A percentile compares a stretch with the other conserved stretches of the same genome.
Evolutionary conservation across 352 stramenopile species (phyloP).

Genomic region (Blastocystis sp.): DNA sequence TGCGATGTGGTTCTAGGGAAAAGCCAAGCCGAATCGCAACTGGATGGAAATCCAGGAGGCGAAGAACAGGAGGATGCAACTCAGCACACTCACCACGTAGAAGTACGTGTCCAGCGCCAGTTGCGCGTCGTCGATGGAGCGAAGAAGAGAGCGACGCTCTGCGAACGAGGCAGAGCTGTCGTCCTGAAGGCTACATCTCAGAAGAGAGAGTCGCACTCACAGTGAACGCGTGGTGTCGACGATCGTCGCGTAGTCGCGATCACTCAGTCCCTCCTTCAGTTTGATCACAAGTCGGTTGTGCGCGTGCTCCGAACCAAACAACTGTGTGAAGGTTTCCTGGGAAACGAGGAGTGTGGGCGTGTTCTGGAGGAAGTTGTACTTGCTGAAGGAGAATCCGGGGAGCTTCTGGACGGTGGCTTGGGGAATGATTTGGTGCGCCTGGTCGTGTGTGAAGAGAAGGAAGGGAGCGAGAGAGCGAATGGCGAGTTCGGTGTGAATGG

Average conservation of each 20-base stretch:
- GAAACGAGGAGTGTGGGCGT: slow-evolving; percentile 15
- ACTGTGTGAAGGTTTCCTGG: background rate
- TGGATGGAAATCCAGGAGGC: slow-evolving; percentile 53
- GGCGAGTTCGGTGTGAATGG: slow-evolving; percentile 17
- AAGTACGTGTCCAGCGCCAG: slow-evolving; percentile 60
- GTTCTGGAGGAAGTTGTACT: slow-evolving; percentile 61
- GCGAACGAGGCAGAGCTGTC: background rate
- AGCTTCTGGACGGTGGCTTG: slow-evolving; percentile 18
- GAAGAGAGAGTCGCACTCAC: background rate
- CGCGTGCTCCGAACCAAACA: background rate
- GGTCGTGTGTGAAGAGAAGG: background rate
- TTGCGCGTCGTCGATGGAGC: slow-evolving; percentile 42
- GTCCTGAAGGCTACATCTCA: slow-evolving; percentile 20
- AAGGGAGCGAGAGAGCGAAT: background rate
- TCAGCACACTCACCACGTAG: slow-evolving; percentile 38
- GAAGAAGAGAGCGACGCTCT: slow-evolving; percentile 25
- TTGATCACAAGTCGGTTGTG: slow-evolving; percentile 45
- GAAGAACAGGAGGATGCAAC: slow-evolving; percentile 62
- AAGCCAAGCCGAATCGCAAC: background rate
- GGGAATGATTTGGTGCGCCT: background rate
- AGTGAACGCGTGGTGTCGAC: slow-evolving; percentile 40
- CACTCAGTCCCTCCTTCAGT: background rate
- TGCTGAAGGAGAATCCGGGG: slow-evolving; percentile 57
- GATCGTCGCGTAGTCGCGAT: slow-evolving; percentile 46
- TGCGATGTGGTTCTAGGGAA: slow-evolving; percentile 18